Evolutionary conservation across 495 filamentous ascomycete species (phyloP), one percentile per base, ranked within the genome.

Genomic region (Hypoxylon lienhwacheense): DNA sequence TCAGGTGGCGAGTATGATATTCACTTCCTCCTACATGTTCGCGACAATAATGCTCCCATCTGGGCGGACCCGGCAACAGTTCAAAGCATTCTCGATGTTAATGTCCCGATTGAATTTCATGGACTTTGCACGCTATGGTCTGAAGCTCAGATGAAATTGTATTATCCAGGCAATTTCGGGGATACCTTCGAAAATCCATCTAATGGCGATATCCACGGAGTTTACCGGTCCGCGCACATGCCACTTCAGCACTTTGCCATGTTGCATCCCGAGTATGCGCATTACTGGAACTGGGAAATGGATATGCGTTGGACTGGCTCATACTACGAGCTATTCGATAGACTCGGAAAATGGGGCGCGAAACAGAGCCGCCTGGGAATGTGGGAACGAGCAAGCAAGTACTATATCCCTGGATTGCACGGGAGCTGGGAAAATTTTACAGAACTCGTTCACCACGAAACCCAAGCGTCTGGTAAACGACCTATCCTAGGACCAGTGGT

Each of bases 231-330:
- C 61, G 86, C 87, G 1, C 90, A 90, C 67, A 86, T 97, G 83
- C 87, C 92, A 3, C 79, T 97, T 55, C 93, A 97, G 66, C 86
- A 89, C 66, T 98, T 96, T 57, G 86, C 92, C n/a, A 79, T 88
- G 61, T 79, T 80, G 31, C 92, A 97, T 68, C 87, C 88, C 0
- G 89, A 97, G 65, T 97, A 93, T 68, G 90, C 91, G 33, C 90
- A 85, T 70, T 88, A 92, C 70, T 98, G 93, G 93, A 91, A 98
- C 67, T 97, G 90, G 91, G 93, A 98, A 71, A 91, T 97, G 83
- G 93, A 98, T 66, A 84, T 90, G 52, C 83, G 93, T 1, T 95
- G 91, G 71, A 88, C 89, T 0, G 93, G 93, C 15, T 89, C 96
- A 68, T 95, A 87, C 77, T 97, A 97, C 70, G 86, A 96, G 62